Conservation (phyloP, 2,329 filamentous ascomycete species). For the Cercospora zeae-maydis region DNA sequence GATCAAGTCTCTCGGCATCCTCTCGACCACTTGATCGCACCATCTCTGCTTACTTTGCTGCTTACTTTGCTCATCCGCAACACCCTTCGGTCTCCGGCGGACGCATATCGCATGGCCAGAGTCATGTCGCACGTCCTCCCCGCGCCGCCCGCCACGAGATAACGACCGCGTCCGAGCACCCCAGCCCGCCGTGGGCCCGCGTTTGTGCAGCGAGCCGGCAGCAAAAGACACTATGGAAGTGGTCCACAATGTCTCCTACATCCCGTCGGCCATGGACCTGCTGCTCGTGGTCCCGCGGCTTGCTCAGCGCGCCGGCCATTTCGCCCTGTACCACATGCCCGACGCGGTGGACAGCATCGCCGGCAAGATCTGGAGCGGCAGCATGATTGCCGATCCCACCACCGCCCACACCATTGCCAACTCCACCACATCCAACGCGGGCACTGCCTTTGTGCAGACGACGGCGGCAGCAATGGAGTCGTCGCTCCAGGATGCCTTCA, state of each 20-base stretch:
- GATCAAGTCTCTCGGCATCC: neutral
- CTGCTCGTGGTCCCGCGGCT: conserved; percentile 67
- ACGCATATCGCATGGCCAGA: neutral
- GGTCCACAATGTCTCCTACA: conserved; percentile 20
- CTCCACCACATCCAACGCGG: conserved; percentile 40
- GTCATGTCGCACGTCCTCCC: neutral
- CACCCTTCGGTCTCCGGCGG: neutral
- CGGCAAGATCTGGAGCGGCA: conserved; percentile 52
- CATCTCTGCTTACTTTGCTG: neutral
- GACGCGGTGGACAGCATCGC: conserved; percentile 57
- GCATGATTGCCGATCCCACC: conserved; percentile 58
- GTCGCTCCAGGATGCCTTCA: conserved; percentile 27
- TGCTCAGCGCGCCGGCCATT: conserved; percentile 64
- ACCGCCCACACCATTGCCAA: conserved; percentile 42
- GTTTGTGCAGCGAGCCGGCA: neutral
- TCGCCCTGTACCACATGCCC: conserved; percentile 52
- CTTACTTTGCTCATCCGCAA: neutral
- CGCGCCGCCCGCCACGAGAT: neutral
- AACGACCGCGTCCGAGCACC: neutral
- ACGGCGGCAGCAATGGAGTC: conserved; percentile 37
- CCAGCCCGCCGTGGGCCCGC: neutral
- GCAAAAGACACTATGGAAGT: conserved; percentile 15
- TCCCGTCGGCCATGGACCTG: conserved; percentile 64
- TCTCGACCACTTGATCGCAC: neutral
- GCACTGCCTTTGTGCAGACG: conserved; percentile 43